Percentiles rank a stretch among this genome's conserved stretches.
phyloP scores from a whole-genome alignment of 2,329 filamentous ascomycete species.

The Neopestalotiopsis clavispora region DNA sequence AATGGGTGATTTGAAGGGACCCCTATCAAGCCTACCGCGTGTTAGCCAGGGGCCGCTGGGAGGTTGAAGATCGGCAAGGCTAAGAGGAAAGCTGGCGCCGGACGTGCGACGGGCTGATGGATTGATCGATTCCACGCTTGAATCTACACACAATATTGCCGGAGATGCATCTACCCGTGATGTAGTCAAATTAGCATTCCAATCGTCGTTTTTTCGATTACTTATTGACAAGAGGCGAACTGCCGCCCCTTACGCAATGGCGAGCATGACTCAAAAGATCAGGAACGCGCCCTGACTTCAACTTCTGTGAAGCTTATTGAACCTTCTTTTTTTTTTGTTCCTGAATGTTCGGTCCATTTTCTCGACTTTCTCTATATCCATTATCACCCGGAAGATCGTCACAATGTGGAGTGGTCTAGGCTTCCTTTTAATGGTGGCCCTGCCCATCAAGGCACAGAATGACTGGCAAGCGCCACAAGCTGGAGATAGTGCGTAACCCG shows the following conservation, averaged over 20 bases:
- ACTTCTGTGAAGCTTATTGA: not conserved
- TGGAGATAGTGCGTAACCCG: not conserved
- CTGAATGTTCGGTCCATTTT: not conserved
- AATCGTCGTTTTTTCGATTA: conserved; percentile 2
- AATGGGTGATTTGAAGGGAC: no score
- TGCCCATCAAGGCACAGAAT: not conserved
- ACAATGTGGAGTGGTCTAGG: not conserved
- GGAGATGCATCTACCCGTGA: not conserved
- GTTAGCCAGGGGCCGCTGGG: no score
- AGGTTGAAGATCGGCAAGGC: no score
- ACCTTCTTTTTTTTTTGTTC: not conserved
- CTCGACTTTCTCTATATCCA: not conserved
- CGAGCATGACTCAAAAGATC: not conserved
- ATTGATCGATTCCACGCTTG: not conserved
- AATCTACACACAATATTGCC: not conserved
- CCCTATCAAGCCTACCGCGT: no score
- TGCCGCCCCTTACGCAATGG: not conserved
- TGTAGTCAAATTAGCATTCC: not conserved
- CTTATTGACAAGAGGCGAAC: not conserved
- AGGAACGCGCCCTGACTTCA: not conserved
- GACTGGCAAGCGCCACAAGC: not conserved
- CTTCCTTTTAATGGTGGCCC: not conserved
- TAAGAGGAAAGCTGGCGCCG: no score
- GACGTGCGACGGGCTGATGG: not conserved
- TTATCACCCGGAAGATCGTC: not conserved